Base-by-base conservation (phyloP, 1,284 basidiomycete species). In the Rhodotorula sp. region DNA sequence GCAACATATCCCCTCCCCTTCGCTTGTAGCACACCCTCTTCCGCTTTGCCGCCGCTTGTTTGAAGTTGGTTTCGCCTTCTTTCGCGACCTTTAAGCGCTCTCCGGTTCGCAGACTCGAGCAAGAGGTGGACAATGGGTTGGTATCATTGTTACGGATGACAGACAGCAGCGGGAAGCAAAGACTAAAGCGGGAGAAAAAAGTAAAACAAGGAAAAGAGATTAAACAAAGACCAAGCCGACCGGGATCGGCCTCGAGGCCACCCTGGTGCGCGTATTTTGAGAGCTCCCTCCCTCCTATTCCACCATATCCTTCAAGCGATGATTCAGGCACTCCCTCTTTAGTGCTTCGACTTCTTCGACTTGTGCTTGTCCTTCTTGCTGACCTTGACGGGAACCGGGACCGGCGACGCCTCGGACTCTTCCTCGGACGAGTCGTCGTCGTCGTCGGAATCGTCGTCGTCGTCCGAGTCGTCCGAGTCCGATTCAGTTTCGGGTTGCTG, bases 281-380 rank as follows among this genome's bases (percentile, higher is more conserved):
- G 38, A 10, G 38, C 38, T 43, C 38, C 38, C 12, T 14, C 38
- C 38, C 38, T 43, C 38, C 38, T 43, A 43, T 43, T 43, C 38
- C 38, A 43, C 38, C 38, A 14, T 43, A 43, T 43, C 10, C 38
- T 43, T 10, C 38, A 43, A 43, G 38, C 38, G 38, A 43, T 43
- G 38, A 12, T 43, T 12, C 38, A 43, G 38, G 38, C 38, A 21
- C 23, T 18, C 49, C 49, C 49, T 50, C 49, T 55, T 55, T 26
- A 61, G 60, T 63, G 56, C 68, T 67, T 70, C 48, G 60, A 28
- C 66, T 73, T 70, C 59, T 71, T 71, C 58, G 50, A 28, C 57
- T 69, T 68, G 61, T 57, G 64, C 60, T 70, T 73, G 60, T 68
- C 65, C 56, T 62, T 67, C 66, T 76, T 73, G 38, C 23, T 43